Evolutionary conservation across 78 protist species (phyloP).

Genomic region (Pigoraptor vietnamica): DNA sequence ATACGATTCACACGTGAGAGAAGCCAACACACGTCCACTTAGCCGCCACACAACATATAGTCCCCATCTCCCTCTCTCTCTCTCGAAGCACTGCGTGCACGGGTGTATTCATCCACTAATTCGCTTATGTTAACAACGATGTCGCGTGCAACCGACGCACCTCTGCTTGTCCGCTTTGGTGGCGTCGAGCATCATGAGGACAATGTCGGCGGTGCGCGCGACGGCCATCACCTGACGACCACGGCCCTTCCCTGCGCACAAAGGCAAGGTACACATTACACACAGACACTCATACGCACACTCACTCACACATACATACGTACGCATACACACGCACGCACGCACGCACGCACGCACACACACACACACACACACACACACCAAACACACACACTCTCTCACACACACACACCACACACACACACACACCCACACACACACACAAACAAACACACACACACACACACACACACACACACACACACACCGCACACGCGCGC

Average conservation of each 20-base stretch:
- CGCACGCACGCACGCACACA: neutral
- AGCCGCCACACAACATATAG: no score
- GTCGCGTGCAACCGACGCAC: neutral
- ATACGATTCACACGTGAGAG: no score
- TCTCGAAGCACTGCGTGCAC: no score
- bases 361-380: neutral
- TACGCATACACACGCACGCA: neutral
- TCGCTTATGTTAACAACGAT: neutral
- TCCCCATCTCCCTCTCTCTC: no score
- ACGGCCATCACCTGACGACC: conserved; percentile 52
- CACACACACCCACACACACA: neutral
- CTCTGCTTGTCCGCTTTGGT: conserved; percentile 54
- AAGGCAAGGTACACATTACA: no score
- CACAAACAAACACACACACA: neutral
- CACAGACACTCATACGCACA: neutral
- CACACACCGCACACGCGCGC: neutral
- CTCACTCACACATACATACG: neutral
- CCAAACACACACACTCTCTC: neutral
- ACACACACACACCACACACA: neutral
- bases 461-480: neutral
- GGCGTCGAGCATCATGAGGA: conserved; percentile 94
- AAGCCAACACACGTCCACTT: no score
- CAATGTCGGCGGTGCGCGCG: conserved; percentile 88
- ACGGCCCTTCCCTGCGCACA: no score
- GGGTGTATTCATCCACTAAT: neutral